Base-by-base conservation (phyloP, 83 land plant species). In the Isoetes engelmannii region DNA sequence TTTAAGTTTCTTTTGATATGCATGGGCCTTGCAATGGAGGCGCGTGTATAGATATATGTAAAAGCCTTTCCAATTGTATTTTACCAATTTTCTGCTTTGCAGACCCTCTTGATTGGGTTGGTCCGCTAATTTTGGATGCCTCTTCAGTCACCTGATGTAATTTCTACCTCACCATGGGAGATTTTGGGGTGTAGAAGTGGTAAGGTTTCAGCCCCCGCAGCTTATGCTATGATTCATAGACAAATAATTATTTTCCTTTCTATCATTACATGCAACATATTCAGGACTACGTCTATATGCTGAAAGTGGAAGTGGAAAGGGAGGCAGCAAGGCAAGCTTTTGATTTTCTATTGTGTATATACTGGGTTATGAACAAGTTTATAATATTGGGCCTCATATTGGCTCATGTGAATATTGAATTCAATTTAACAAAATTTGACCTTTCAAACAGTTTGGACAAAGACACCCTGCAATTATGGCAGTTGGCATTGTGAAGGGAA, bases 131-230 rank as follows among this genome's bases (percentile, higher is more conserved):
- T 44, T 7, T 72, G 19, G 76, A 66, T 9, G n/a, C 61, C 7
- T 79, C 78, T 63, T 72, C 75, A 57, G 74, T 63, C 70, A 48
- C 83, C 60, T 72, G 91, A 87, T 77, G 97, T 92, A 49, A 77
- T 89, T 77, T 89, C 89, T 20, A 87, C 86, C 63, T 84, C 92
- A 56, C 87, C 96, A 19, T 92, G 98, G 98, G 74, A 78, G 70
- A 87, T 92, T 57, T 82, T 92, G 81, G 98, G 98, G 45, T 89
- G 95, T 68, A 75, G 77, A 65, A 92, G 89, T 80, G 97, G 97
- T 89, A 79, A 61, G 47, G 19, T 12, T 59, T 59, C 4, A 59
- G 62, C 62, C 8, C 62, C 19, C 28, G 62, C 20, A 7, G 18
- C 4, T 19, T 59, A 7, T 59, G 62, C 62, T 59, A 9, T 17